Percentiles rank a stretch among this genome's conserved stretches.
Evolutionary conservation across 495 filamentous ascomycete species (phyloP).

Genomic region (Aspergillus cavernicola): DNA sequence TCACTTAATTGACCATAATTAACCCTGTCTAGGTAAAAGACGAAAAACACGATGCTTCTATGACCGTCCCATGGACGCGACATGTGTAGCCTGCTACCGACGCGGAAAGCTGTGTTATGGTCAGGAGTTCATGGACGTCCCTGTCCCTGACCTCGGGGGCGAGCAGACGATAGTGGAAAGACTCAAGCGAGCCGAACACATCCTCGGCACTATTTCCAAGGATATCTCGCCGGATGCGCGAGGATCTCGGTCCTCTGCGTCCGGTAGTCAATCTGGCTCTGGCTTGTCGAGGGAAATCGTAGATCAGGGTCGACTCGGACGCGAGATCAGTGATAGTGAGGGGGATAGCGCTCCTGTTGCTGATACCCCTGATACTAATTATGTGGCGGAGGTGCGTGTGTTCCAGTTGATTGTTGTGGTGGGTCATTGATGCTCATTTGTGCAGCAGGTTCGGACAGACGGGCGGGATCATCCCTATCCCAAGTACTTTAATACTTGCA

Average conservation of each 20-base stretch:
- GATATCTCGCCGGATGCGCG: background rate
- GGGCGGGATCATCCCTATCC: no score
- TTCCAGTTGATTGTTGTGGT: no score
- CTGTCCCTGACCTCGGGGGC: background rate
- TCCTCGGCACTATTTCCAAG: background rate
- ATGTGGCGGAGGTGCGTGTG: background rate
- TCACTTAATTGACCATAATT: background rate
- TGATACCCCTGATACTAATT: background rate
- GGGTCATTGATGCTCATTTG: no score
- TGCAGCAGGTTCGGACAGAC: no score
- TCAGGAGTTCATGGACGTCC: slow-evolving; percentile 2
- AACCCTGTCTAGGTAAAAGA: background rate
- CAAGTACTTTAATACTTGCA: no score
- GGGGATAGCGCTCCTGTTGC: background rate
- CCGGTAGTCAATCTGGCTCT: background rate
- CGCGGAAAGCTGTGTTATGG: background rate
- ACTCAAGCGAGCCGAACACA: background rate
- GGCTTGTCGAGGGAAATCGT: no score
- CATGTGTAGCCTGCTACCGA: background rate
- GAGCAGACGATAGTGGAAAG: background rate
- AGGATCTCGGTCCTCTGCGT: background rate
- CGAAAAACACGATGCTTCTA: slow-evolving; percentile 1
- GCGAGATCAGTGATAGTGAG: background rate
- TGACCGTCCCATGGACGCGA: background rate
- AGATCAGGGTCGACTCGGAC: background rate